Base-by-base conservation (phyloP, 2,329 filamentous ascomycete genomes). In the Aspergillus fumigatiaffinis region DNA sequence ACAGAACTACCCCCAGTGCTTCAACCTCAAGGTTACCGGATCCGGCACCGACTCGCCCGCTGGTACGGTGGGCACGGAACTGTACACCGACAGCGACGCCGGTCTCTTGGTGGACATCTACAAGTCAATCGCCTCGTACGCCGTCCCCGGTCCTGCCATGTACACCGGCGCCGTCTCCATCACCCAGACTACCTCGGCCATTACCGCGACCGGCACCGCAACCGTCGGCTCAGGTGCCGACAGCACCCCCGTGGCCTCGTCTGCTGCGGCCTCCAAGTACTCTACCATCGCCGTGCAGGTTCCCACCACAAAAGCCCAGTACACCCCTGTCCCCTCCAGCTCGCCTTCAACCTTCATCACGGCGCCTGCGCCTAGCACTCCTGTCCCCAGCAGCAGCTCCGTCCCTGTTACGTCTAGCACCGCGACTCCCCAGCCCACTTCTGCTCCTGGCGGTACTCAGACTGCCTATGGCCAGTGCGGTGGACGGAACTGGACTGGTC, bases 101-200 rank as follows among this genome's bases (percentile, higher is more conserved):
- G 84, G 84, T 53, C 81, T 87, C 64, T 60, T 77, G 58, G 74
- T 84, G 76, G 80, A 82, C 77, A 77, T 86, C 71, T 86, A 85
- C 51, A 44, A 54, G 21, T 55, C 58, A 2, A 25, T 65, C 32
- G 4, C 32, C 14, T 52, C 54, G n/a, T 65, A 64, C 48, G 54
- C 55, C 3, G 49, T 63, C 1, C 63, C 62, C 5, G 62, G 63
- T 1, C 62, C 62, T n/a, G 54, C 58, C 23, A 28, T 60, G 46
- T 60, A 61, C 20, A 54, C 55, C 3, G 57, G 54, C n/a, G 61
- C 55, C 12, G 55, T 55, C 5, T 53, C 61, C 4, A 44, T 60
- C 52, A 49, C 54, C 4, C 61, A 64, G 47, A 48, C 60, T 1
- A 64, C 54, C 46, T 63, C 60, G 10, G 49, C 57, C 1, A 60